Evolutionary conservation across 176 grass and related monocot genomes (phyloP), one percentile per base, ranked within the genome.

Genomic region (Microstegium vimineum): DNA sequence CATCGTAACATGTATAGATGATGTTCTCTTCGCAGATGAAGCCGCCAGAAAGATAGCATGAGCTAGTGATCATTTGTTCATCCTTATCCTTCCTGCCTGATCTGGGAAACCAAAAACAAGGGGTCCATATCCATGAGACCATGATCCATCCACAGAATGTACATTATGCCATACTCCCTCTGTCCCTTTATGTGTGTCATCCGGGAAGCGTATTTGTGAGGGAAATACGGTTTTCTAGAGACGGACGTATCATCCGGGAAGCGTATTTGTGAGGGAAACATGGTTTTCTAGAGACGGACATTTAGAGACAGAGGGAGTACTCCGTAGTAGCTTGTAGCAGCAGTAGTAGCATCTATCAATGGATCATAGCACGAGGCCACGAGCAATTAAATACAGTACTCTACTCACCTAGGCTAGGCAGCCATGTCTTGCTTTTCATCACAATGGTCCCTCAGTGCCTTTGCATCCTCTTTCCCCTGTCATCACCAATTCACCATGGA

Each of bases 1-100:
- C 75, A 87, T 97, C 67, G 75, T 92, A 8, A 90, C 94, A 22
- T 89, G 90, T 82, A 94, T 92, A 81, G 92, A 97, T 62, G 94
- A 94, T 1, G 87, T 92, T 83, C 85, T 94, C 80, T 94, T 88
- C 32, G 90, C 90, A 10, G 90, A 97, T 80, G 86, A 79, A 43
- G 86, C 92, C 17, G 86, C 87, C 31, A 94, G 65, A 77, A 90
- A 87, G 73, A 86, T 89, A 43, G 32, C 64, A 80, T 69, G 78
- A 69, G n/a, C n/a, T n/a, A n/a, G 64, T 83, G 73, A 86, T 71
- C 78, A 76, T 77, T 85, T 69, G 25, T 37, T 88, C 85, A 86
- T 71, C 66, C n/a, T n/a, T n/a, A n/a, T n/a, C n/a, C 46, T 80
- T 13, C 69, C 61, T 14, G 31, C 34, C 63, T 46, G 66, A 59